phyloP scores from a whole-genome alignment of 192 early-diverging fungal species.

The Phycomyces blakesleeanus region DNA sequence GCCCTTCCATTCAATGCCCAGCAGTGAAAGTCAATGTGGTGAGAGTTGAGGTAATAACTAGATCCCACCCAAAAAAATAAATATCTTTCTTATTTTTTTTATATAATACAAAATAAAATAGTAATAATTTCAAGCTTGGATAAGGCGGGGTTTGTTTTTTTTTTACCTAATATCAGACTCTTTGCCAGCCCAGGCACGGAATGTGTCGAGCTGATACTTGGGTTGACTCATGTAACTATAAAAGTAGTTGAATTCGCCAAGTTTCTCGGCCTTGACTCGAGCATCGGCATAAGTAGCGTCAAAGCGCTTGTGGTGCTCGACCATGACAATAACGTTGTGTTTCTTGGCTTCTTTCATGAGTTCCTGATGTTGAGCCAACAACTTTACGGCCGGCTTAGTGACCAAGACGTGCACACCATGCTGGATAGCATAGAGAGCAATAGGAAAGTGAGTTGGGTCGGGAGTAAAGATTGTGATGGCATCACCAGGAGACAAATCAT shows the following conservation, averaged over 20 bases:
- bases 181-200: constrained; percentile 41
- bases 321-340: constrained; percentile 32
- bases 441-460: constrained; percentile 43
- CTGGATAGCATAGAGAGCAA: constrained; percentile 39
- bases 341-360: constrained; percentile 34
- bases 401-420: constrained; percentile 38
- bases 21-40: constrained; percentile 42
- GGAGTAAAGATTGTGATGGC: constrained; percentile 46
- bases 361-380: constrained; percentile 28
- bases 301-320: constrained; percentile 46
- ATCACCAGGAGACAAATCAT: constrained; percentile 33
- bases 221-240: constrained; percentile 43
- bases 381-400: constrained; percentile 45
- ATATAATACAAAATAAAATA: too few species aligned
- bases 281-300: constrained; percentile 48
- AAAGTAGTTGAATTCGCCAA: constrained; percentile 43
- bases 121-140: too few species aligned
- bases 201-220: constrained; percentile 40
- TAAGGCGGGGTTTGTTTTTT: neutral
- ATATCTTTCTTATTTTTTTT: too few species aligned
- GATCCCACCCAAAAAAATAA: neutral
- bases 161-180: constrained; percentile 32
- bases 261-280: constrained; percentile 22
- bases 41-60: constrained; percentile 41
- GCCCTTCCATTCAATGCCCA: constrained; percentile 35